A percentile compares a stretch with the other conserved stretches of the same genome.
Evolutionary conservation across 306 rosid species (phyloP).

Genomic region (Lathyrus sativus): DNA sequence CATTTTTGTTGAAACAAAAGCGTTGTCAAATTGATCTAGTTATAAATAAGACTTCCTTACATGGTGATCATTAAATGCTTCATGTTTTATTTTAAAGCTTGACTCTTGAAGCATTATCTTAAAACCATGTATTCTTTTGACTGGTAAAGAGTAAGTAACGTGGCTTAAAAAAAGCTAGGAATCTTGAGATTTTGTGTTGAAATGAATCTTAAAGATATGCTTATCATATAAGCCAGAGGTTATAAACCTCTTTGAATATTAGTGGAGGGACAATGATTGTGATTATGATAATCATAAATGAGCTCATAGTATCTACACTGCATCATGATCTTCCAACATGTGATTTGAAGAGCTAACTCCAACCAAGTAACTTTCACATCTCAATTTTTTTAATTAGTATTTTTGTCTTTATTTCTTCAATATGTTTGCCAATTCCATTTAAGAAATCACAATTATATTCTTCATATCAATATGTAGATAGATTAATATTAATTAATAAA

Average conservation of each 20-base stretch:
- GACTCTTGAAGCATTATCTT: too few species aligned
- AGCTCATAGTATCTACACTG: conserved; percentile 37
- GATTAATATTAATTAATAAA: neutral
- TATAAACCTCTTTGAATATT: conserved; percentile 38
- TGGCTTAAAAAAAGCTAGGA: conserved; percentile 41
- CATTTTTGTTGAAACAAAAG: too few species aligned
- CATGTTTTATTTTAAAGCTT: too few species aligned
- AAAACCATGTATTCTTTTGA: too few species aligned
- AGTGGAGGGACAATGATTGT: conserved; percentile 47
- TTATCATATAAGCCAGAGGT: conserved; percentile 37
- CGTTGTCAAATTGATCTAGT: too few species aligned
- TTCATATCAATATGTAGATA: conserved; percentile 11
- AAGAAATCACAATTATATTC: conserved; percentile 20
- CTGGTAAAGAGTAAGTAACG: conserved; percentile 28
- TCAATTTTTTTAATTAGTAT: neutral
- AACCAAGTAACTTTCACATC: conserved; percentile 33
- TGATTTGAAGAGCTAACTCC: conserved; percentile 34
- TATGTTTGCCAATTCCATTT: conserved; percentile 30
- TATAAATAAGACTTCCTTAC: too few species aligned
- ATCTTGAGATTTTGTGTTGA: conserved; percentile 40
- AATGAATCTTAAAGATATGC: conserved; percentile 43
- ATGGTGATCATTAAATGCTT: too few species aligned
- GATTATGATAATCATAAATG: conserved; percentile 49
- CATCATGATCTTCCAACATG: conserved; percentile 48
- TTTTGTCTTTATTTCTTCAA: conserved; percentile 26